Conservation (phyloP, 208 protist species). For the Leishmania guyanensis region DNA sequence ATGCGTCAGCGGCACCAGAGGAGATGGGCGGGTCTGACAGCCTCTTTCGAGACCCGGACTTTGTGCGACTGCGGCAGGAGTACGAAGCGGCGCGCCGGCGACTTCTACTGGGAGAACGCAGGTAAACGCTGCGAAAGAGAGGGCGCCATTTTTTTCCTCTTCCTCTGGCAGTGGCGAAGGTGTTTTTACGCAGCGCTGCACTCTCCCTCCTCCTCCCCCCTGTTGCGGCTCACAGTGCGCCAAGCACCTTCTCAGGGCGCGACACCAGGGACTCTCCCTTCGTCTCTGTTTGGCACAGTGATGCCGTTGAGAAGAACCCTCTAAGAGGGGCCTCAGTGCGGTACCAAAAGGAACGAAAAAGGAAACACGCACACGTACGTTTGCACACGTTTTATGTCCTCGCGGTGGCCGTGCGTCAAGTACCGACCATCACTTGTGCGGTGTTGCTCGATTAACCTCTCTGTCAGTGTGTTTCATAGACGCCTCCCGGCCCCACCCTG, state of each 20-base stretch:
- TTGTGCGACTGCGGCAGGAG: conserved; percentile 18
- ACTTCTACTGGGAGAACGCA: conserved; percentile 6
- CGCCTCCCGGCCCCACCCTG: not conserved
- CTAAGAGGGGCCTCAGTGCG: not conserved
- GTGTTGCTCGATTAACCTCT: not conserved
- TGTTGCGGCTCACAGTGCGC: not conserved
- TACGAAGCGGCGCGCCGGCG: conserved; percentile 29
- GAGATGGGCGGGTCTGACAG: conserved; percentile 21
- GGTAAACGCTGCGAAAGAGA: not conserved
- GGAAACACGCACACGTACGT: not conserved
- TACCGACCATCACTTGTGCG: not conserved
- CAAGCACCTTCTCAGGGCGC: not conserved
- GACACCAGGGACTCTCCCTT: not conserved
- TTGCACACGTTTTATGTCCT: not conserved
- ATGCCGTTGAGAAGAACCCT: not conserved
- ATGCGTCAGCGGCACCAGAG: conserved; percentile 8
- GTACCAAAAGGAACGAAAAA: not conserved
- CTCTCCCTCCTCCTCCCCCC: not conserved
- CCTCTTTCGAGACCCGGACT: conserved; percentile 25
- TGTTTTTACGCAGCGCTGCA: not conserved
- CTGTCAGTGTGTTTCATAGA: not conserved
- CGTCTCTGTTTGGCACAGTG: not conserved
- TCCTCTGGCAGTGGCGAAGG: not conserved
- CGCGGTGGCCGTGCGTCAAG: not conserved
- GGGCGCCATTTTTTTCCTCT: not conserved